phyloP scores from a whole-genome alignment of 495 filamentous ascomycete species.

The Annulohypoxylon moriforme region DNA sequence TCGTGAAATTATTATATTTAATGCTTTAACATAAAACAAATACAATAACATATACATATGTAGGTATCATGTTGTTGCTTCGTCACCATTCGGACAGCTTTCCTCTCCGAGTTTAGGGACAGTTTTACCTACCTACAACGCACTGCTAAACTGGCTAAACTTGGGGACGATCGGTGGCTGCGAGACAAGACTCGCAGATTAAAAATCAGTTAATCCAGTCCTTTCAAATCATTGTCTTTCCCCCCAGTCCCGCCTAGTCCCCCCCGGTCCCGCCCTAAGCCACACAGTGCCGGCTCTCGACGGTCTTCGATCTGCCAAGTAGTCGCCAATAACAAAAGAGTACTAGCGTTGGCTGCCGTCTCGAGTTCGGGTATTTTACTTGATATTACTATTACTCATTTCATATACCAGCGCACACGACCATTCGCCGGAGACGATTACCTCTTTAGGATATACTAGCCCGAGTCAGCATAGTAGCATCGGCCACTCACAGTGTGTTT shows the following conservation, averaged over 20 bases:
- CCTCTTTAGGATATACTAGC: constrained; percentile 38
- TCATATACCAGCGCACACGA: constrained; percentile 41
- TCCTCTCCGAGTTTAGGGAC: constrained; percentile 40
- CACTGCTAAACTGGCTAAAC: constrained; percentile 10
- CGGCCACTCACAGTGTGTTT: constrained; percentile 41
- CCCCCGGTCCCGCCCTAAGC: too few relatives aligned
- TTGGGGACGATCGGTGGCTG: constrained; percentile 36
- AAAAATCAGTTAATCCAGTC: constrained; percentile 10
- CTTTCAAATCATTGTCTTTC: constrained; percentile 35
- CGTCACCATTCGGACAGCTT: constrained; percentile 34
- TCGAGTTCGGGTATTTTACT: constrained; percentile 41
- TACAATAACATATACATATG: neutral
- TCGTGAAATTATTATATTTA: constrained; percentile 24
- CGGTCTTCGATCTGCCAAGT: constrained; percentile 6
- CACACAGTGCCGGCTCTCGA: constrained; percentile 32
- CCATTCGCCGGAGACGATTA: constrained; percentile 39
- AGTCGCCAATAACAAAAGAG: constrained; percentile 21
- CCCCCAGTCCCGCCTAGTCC: too few relatives aligned
- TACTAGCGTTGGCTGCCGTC: constrained; percentile 33
- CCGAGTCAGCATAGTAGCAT: constrained; percentile 43
- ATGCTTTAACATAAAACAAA: constrained; percentile 23
- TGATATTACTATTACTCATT: constrained; percentile 45
- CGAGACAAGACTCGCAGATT: constrained; percentile 29
- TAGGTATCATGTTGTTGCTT: constrained; percentile 13
- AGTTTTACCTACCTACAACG: constrained; percentile 23